Percentiles rank a stretch among this genome's conserved stretches.
Conservation (phyloP, 441 rosid species). For the Macaranga tanarius region DNA sequence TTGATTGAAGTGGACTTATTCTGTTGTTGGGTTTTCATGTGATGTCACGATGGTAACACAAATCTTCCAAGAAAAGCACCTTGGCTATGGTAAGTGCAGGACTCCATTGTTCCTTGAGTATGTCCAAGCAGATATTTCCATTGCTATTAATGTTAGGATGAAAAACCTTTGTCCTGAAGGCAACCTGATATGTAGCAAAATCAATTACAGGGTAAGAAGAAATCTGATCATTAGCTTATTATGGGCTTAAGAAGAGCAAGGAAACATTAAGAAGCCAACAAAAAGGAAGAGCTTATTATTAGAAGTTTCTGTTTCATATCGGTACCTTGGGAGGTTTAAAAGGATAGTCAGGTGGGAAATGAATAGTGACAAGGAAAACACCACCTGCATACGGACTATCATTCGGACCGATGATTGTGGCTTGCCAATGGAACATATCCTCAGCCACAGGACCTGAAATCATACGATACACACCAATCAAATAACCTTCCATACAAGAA, state of each 20-base stretch:
- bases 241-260: no score
- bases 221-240: no score
- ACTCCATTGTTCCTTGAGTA: slow-evolving; percentile 63
- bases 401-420: slow-evolving; percentile 78
- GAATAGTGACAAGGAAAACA: slow-evolving; percentile 73
- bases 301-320: not conserved
- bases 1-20: not conserved
- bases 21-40: not conserved
- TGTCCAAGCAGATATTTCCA: slow-evolving; percentile 59
- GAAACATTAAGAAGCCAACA: not conserved
- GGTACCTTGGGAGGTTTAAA: slow-evolving; percentile 81
- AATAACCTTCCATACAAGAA: slow-evolving; percentile 12
- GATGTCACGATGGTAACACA: not conserved
- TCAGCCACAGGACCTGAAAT: slow-evolving; percentile 71
- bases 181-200: slow-evolving; percentile 51
- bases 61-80: slow-evolving; percentile 23
- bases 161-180: slow-evolving; percentile 80
- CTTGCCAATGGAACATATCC: slow-evolving; percentile 91
- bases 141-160: slow-evolving; percentile 62
- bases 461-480: not conserved
- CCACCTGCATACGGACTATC: slow-evolving; percentile 87
- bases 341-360: slow-evolving; percentile 86
- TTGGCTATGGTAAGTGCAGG: slow-evolving; percentile 55
- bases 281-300: not conserved
- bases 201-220: no score